phyloP scores from a whole-genome alignment of 495 filamentous ascomycete genomes.

The Xylaria longipes region DNA sequence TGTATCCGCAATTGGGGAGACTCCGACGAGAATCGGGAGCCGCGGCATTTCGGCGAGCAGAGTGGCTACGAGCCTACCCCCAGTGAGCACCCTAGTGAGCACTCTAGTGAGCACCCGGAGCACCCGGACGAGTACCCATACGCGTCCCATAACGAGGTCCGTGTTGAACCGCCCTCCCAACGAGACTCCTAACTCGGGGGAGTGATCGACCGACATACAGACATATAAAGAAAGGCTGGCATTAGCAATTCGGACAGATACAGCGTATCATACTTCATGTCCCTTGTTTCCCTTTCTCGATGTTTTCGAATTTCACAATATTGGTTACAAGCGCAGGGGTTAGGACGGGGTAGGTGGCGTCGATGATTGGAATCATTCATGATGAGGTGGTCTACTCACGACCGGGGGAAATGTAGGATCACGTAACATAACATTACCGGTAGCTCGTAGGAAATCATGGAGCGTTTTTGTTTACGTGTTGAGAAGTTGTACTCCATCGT shows the following conservation, averaged over 20 bases:
- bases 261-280: neutral
- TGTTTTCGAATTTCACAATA: neutral
- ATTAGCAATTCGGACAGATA: neutral
- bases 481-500: no score
- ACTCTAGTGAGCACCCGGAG: no score
- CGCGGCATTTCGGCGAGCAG: neutral
- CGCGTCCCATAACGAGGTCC: no score
- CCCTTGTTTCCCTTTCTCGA: neutral
- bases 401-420: neutral
- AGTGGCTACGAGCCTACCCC: neutral
- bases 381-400: neutral
- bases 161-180: neutral
- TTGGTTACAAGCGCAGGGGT: neutral
- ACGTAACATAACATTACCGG: slow-evolving; percentile 6
- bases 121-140: no score
- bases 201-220: neutral
- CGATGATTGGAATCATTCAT: neutral
- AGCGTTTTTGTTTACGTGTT: slow-evolving; percentile 22
- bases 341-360: neutral
- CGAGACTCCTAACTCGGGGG: neutral
- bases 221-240: neutral
- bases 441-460: slow-evolving; percentile 29
- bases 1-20: no score
- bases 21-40: neutral
- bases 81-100: no score